Percentiles rank a stretch among this genome's conserved stretches.
These are phyloP conservation scores for Phytophthora foliorum DNA, from an alignment of 352 stramenopile species.

Conservation along the genomic window DNA sequence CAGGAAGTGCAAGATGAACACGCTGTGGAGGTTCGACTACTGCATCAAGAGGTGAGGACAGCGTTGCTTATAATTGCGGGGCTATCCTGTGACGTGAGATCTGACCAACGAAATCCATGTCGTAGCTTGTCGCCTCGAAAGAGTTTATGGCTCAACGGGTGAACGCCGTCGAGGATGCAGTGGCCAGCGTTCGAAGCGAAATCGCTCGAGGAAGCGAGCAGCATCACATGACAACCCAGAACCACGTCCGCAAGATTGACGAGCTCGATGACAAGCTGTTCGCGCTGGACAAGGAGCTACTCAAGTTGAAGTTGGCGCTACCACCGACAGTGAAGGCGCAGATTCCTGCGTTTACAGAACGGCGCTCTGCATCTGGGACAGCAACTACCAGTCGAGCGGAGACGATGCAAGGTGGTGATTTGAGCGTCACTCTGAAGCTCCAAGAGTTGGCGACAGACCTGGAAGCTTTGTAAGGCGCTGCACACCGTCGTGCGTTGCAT, in stretches of 20 bases:
- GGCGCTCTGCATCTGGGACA: not conserved
- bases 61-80: not conserved
- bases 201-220: constrained; percentile 41
- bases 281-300: constrained; percentile 68
- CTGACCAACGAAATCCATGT: not conserved
- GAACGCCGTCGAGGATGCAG: constrained; percentile 52
- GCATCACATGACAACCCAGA: constrained; percentile 38
- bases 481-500: not conserved
- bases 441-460: constrained; percentile 52
- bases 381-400: constrained; percentile 19
- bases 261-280: constrained; percentile 74
- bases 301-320: constrained; percentile 68
- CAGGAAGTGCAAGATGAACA: constrained; percentile 60
- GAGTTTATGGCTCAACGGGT: constrained; percentile 54
- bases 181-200: constrained; percentile 51
- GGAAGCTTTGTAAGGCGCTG: constrained; percentile 43
- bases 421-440: constrained; percentile 47
- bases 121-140: constrained; percentile 39
- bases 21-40: constrained; percentile 49
- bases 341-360: constrained; percentile 32
- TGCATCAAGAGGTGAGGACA: constrained; percentile 52
- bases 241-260: constrained; percentile 31
- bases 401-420: constrained; percentile 12
- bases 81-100: constrained; percentile 1
- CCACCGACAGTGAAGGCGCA: constrained; percentile 56